Conservation (phyloP, 2,329 filamentous ascomycete genomes). For the Neoascochyta sp. region DNA sequence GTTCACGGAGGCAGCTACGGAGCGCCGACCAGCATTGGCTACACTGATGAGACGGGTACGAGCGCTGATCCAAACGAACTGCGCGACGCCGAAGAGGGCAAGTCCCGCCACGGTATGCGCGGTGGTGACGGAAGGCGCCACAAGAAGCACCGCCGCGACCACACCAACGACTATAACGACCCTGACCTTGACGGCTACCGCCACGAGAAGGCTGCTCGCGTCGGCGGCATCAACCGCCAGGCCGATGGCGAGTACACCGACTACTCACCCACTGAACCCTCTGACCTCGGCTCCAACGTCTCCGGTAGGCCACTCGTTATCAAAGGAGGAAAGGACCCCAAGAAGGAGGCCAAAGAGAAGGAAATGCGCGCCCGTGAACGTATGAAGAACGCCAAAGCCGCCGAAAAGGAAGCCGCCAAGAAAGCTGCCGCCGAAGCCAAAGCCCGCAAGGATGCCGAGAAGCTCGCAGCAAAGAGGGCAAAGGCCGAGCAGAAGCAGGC, state of each 20-base stretch:
- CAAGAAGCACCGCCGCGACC: constrained; percentile 50
- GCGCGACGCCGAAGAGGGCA: constrained; percentile 41
- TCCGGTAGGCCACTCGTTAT: constrained; percentile 44
- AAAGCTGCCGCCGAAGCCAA: constrained; percentile 39
- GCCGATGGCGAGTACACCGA: constrained; percentile 78
- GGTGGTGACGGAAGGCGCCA: constrained; percentile 43
- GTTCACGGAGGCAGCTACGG: constrained; percentile 62
- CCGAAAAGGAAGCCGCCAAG: constrained; percentile 37
- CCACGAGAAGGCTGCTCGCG: constrained; percentile 77
- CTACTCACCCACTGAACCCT: constrained; percentile 63
- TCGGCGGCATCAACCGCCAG: constrained; percentile 83
- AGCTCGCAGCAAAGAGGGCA: constrained; percentile 34
- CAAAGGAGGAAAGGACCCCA: constrained; percentile 41
- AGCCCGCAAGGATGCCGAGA: constrained; percentile 43
- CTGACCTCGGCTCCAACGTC: constrained; percentile 53
- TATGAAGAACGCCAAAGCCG: constrained; percentile 45
- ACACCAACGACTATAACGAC: constrained; percentile 52
- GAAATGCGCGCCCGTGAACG: constrained; percentile 49
- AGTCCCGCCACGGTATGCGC: constrained; percentile 41
- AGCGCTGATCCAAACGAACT: constrained; percentile 43
- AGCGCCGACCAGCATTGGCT: constrained; percentile 39
- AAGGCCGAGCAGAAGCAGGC: constrained; percentile 44
- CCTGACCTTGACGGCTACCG: constrained; percentile 76
- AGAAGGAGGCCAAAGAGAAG: constrained; percentile 39
- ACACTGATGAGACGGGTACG: constrained; percentile 46